phyloP scores from a whole-genome alignment of 495 filamentous ascomycete species.

The Peziza echinospora region DNA sequence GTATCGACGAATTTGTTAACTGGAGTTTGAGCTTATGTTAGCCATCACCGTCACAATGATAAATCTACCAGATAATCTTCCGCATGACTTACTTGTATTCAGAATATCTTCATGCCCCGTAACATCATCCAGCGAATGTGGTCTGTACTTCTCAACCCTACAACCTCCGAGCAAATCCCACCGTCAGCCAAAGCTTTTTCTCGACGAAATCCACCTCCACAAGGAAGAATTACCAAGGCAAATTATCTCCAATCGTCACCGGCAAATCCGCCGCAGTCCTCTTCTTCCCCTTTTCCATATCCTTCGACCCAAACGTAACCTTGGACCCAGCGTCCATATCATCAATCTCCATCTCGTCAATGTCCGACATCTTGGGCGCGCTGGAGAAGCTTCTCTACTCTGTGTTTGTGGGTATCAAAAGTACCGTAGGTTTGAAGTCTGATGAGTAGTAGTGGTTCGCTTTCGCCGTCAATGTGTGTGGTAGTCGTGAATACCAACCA shows the following conservation, averaged over 20 bases:
- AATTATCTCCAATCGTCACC: constrained; percentile 74
- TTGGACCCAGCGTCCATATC: constrained; percentile 35
- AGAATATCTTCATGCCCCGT: constrained; percentile 97
- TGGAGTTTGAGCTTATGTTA: neutral
- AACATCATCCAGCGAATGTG: constrained; percentile 70
- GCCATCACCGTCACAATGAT: no score
- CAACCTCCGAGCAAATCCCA: neutral
- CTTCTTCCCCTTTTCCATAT: constrained; percentile 58
- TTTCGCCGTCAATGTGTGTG: no score
- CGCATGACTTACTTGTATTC: constrained; percentile 36
- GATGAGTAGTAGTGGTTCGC: no score
- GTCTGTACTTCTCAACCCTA: constrained; percentile 99
- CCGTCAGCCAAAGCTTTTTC: constrained; percentile 3
- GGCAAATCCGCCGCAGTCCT: constrained; percentile 80
- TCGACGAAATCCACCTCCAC: neutral
- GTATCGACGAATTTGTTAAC: constrained; percentile 86
- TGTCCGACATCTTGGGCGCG: constrained; percentile 57
- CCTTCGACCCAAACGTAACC: constrained; percentile 35
- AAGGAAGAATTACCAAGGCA: constrained; percentile 52
- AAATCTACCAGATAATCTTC: neutral
- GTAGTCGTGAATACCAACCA: no score
- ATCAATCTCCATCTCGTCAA: constrained; percentile 73
- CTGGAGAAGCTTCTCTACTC: no score
- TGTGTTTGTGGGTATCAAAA: no score
- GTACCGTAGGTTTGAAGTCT: no score